phyloP scores from a whole-genome alignment of 2,329 filamentous ascomycete species.

The Pestalotiopsis fici region DNA sequence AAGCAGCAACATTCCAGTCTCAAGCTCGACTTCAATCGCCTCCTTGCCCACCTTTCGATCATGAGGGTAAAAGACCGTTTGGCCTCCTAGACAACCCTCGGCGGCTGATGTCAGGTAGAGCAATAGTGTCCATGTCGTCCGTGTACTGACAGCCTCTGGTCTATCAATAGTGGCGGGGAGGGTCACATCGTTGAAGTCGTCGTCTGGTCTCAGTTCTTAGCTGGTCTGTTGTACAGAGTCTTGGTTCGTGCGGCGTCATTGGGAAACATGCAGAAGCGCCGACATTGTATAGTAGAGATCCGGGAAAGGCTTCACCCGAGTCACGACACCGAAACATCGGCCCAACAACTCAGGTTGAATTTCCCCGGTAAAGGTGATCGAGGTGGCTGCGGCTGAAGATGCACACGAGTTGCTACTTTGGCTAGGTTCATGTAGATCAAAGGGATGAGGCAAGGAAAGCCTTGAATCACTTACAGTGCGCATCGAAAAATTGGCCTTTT shows the following conservation, averaged over 20 bases:
- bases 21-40: constrained; percentile 71
- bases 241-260: background rate
- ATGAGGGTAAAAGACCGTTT: constrained; percentile 89
- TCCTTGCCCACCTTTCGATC: constrained; percentile 56
- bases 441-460: background rate
- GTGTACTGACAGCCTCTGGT: constrained; percentile 46
- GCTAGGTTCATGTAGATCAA: background rate
- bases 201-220: constrained; percentile 56
- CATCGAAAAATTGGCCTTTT: constrained; percentile 86
- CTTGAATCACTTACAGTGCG: constrained; percentile 70
- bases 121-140: constrained; percentile 89
- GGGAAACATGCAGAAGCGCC: background rate
- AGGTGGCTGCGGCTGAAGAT: background rate
- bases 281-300: background rate
- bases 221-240: constrained; percentile 12
- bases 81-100: constrained; percentile 79
- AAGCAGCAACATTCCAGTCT: constrained; percentile 83
- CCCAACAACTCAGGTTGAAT: background rate
- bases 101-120: constrained; percentile 79
- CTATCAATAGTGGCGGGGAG: constrained; percentile 44
- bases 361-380: background rate
- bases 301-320: background rate
- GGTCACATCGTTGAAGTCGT: constrained; percentile 77
- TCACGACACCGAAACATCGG: background rate
- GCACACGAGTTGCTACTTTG: background rate